A percentile compares a stretch with the other conserved stretches of the same genome.
Evolutionary conservation across 1,284 basidiomycete genomes (phyloP).

Genomic region (Puccinia coronata): DNA sequence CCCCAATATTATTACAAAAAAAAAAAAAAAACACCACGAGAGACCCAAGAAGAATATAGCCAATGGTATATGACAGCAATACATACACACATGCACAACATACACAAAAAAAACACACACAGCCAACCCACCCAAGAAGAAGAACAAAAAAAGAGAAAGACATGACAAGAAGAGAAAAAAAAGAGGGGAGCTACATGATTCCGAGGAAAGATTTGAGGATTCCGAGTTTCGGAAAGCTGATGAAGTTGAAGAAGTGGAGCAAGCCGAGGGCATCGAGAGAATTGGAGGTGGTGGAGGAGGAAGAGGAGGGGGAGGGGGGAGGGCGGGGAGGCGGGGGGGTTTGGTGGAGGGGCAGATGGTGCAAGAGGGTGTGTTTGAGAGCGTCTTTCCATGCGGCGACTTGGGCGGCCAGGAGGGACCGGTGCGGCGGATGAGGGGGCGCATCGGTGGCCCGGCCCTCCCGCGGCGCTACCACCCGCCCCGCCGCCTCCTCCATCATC

Average conservation of each 20-base stretch:
- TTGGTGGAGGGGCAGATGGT: too few species aligned
- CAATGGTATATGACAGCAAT: too few species aligned
- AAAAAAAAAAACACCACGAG: too few species aligned
- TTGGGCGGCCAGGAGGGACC: not conserved
- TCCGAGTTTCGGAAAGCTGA: slow-evolving; percentile 5
- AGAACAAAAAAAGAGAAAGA: not conserved
- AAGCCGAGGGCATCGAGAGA: not conserved
- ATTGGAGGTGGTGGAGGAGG: too few species aligned
- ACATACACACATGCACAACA: too few species aligned
- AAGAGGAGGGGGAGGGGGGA: too few species aligned
- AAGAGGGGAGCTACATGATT: not conserved
- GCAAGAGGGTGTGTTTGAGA: too few species aligned
- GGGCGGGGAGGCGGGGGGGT: too few species aligned
- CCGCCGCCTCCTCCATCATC: not conserved
- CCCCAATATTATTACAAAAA: too few species aligned
- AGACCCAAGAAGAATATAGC: too few species aligned
- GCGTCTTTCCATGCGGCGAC: too few species aligned
- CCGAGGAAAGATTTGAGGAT: slow-evolving; percentile 29
- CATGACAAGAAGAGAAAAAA: not conserved
- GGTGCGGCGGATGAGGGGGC: not conserved
- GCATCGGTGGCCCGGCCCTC: not conserved
- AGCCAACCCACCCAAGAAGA: not conserved
- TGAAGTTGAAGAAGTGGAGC: slow-evolving; percentile 8
- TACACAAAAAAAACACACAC: too few species aligned
- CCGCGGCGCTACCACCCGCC: not conserved